phyloP scores from a whole-genome alignment of 441 rosid genomes.

The Pelargonium hybrid region DNA sequence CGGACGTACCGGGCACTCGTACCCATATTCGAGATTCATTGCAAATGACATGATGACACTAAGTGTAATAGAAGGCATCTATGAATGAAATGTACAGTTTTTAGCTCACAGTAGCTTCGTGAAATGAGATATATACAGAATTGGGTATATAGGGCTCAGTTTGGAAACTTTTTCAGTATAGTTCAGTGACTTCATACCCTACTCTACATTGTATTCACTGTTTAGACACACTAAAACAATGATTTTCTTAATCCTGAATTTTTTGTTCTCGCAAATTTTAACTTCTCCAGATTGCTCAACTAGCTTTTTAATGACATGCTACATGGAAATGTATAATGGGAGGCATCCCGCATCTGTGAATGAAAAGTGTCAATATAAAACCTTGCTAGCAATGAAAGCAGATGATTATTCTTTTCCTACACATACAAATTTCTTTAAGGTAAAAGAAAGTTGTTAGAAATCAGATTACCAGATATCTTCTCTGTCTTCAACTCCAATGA shows the following conservation, averaged over 20 bases:
- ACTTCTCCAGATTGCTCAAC: neutral
- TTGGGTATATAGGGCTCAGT: neutral
- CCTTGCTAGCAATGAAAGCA: neutral
- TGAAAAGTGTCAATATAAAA: neutral
- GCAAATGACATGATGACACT: too few species aligned
- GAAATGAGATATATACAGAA: neutral
- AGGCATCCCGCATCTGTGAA: neutral
- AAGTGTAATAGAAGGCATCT: too few species aligned
- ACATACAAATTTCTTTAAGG: neutral
- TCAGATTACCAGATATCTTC: neutral
- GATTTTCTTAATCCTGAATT: neutral
- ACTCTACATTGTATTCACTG: neutral
- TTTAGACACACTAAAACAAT: neutral
- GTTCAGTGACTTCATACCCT: neutral
- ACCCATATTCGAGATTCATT: too few species aligned
- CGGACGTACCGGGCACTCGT: too few species aligned
- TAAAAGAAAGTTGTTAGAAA: neutral
- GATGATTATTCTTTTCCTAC: neutral
- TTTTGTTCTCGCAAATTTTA: neutral
- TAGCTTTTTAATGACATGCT: neutral
- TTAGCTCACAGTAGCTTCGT: neutral
- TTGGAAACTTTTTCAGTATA: neutral
- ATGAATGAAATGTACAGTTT: too few species aligned
- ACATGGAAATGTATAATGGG: neutral
- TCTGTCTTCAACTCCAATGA: slow-evolving; percentile 1